Conservation (phyloP, 2,329 filamentous ascomycete genomes). For the Lasiodiplodia citricola region DNA sequence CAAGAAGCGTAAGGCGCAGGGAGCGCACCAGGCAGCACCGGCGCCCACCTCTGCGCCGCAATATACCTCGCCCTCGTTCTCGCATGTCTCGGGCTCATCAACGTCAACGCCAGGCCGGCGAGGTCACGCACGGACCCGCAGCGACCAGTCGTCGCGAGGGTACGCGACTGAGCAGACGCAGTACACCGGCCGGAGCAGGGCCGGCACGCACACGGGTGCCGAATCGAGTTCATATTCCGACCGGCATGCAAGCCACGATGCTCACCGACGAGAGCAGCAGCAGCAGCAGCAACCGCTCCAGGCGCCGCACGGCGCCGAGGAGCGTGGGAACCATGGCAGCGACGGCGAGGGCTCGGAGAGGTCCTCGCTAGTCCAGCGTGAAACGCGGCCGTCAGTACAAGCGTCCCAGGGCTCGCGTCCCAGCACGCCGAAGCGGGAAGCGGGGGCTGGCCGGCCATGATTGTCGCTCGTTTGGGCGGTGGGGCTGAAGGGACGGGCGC, state of each 20-base stretch:
- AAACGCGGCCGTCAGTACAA: slow-evolving; percentile 18
- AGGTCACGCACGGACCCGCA: slow-evolving; percentile 27
- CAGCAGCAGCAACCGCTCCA: slow-evolving; percentile 5
- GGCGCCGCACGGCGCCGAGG: slow-evolving; percentile 7
- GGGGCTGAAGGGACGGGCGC: slow-evolving; percentile 8
- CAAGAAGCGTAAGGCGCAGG: slow-evolving; percentile 80
- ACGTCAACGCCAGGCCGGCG: slow-evolving; percentile 24
- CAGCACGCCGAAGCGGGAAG: slow-evolving; percentile 25
- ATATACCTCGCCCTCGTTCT: slow-evolving; percentile 38
- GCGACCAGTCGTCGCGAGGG: slow-evolving; percentile 23
- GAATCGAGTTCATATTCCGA: slow-evolving; percentile 24
- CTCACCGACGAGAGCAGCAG: slow-evolving; percentile 11
- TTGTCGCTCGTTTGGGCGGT: not conserved
- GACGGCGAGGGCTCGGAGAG: slow-evolving; percentile 19
- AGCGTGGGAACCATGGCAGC: slow-evolving; percentile 7
- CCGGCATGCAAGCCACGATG: slow-evolving; percentile 24
- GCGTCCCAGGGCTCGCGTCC: slow-evolving; percentile 20
- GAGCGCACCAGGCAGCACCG: slow-evolving; percentile 57
- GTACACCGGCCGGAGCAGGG: slow-evolving; percentile 21
- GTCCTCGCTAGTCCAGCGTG: slow-evolving; percentile 21
- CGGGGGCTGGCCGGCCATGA: slow-evolving; percentile 12
- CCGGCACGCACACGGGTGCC: slow-evolving; percentile 24
- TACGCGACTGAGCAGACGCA: slow-evolving; percentile 18
- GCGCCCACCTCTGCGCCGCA: slow-evolving; percentile 57
- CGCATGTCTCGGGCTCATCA: slow-evolving; percentile 25